These are phyloP conservation scores for Diplogelasinospora grovesii DNA, from an alignment of 495 filamentous ascomycete species.

Conservation along the genomic window DNA sequence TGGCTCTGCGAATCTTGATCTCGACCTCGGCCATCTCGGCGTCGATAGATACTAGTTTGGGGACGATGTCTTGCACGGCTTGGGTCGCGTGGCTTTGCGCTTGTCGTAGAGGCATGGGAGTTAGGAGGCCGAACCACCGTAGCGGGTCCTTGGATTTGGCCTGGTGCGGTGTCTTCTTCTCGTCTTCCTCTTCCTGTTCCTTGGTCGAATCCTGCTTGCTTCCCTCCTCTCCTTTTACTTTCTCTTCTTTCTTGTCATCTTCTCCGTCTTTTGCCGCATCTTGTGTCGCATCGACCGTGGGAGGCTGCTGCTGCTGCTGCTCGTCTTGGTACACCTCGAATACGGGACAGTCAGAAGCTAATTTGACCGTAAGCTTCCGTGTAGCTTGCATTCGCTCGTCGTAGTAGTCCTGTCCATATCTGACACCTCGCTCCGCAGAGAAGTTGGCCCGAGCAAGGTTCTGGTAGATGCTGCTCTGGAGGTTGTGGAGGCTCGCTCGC, in stretches of 20 bases:
- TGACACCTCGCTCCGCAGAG: constrained; percentile 51
- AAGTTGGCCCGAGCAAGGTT: constrained; percentile 67
- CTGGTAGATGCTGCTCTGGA: constrained; percentile 49
- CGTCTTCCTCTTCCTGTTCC: background rate
- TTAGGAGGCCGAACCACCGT: constrained; percentile 63
- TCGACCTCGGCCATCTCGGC: constrained; percentile 44
- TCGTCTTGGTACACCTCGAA: constrained; percentile 3
- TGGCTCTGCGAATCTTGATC: constrained; percentile 42
- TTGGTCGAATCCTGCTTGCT: background rate
- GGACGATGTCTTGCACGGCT: constrained; percentile 40
- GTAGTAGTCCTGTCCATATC: constrained; percentile 61
- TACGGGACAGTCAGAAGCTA: background rate
- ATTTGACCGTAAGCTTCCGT: constrained; percentile 25
- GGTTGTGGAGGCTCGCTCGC: constrained; percentile 44
- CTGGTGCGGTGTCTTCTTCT: background rate
- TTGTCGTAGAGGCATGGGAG: constrained; percentile 51
- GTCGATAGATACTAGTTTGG: constrained; percentile 35
- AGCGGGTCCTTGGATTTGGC: constrained; percentile 46
- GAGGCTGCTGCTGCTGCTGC: background rate
- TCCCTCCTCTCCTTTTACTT: background rate
- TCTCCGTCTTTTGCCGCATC: background rate
- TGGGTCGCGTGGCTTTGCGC: constrained; percentile 47
- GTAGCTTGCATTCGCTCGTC: constrained; percentile 65
- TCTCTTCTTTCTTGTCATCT: background rate
- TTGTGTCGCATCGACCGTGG: background rate